Conservation (phyloP, 129 eudicot genomes). For the Deinandra increscens region DNA sequence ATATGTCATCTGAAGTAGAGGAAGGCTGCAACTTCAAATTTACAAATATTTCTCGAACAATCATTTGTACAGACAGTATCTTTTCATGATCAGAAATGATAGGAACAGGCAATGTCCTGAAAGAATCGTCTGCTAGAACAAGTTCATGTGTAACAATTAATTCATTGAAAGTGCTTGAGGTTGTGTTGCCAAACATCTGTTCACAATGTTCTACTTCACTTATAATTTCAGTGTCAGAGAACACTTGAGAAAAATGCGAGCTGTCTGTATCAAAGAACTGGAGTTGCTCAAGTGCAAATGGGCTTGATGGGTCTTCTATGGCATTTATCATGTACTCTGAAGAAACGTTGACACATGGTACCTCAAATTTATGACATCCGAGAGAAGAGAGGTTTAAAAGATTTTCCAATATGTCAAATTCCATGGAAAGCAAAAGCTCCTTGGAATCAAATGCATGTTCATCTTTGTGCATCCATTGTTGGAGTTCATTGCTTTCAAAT, state of each 20-base stretch:
- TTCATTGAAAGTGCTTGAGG: conserved; percentile 48
- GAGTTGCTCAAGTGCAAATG: conserved; percentile 52
- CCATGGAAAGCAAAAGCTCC: conserved; percentile 55
- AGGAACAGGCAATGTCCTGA: conserved; percentile 84
- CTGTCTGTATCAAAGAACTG: conserved; percentile 48
- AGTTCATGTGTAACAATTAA: conserved; percentile 75
- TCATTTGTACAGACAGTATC: conserved; percentile 35
- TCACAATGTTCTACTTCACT: conserved; percentile 46
- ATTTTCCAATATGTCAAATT: conserved; percentile 53
- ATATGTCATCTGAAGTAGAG: conserved; percentile 80
- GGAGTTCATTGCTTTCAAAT: conserved; percentile 44
- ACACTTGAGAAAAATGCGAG: conserved; percentile 37
- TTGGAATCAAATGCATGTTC: conserved; percentile 39
- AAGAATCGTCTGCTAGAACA: conserved; percentile 60
- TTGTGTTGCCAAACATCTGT: conserved; percentile 50
- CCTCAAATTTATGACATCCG: conserved; percentile 31
- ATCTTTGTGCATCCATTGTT: conserved; percentile 39
- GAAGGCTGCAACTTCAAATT: conserved; percentile 60
- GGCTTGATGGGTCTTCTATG: conserved; percentile 37
- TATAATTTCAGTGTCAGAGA: conserved; percentile 27
- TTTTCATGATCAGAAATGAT: conserved; percentile 50
- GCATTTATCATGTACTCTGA: conserved; percentile 43
- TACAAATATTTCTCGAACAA: conserved; percentile 45
- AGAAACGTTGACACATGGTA: conserved; percentile 25
- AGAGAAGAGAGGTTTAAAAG: conserved; percentile 35